Percentiles rank a stretch among this genome's conserved stretches.
Evolutionary conservation across 2,329 filamentous ascomycete species (phyloP).

Genomic region (Ophiocordyceps camponoti-rufipedis): DNA sequence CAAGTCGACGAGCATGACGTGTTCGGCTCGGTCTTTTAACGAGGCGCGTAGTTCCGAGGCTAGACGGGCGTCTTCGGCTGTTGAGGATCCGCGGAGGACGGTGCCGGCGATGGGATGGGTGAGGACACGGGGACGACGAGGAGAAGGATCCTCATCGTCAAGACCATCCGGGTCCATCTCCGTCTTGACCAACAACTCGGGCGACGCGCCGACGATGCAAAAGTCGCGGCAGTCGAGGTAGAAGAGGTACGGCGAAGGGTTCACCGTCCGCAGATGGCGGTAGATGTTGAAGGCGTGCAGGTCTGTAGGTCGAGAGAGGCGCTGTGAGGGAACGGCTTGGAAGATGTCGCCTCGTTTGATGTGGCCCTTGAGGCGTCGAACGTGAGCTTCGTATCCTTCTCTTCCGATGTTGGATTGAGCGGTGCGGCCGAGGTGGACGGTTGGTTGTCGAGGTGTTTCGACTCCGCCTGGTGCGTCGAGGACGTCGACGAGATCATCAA

Average conservation of each 20-base stretch:
- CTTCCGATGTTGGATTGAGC: conserved; percentile 87
- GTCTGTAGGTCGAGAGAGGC: conserved; percentile 73
- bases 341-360: conserved; percentile 90
- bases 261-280: conserved; percentile 87
- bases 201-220: conserved; percentile 87
- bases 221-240: conserved; percentile 85
- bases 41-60: conserved; percentile 61
- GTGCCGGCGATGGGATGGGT: conserved; percentile 96
- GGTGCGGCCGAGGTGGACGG: conserved; percentile 54
- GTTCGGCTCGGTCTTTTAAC: conserved; percentile 82
- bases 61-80: conserved; percentile 64
- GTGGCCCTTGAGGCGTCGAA: conserved; percentile 71
- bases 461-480: conserved; percentile 58
- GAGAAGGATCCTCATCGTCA: too few relatives aligned
- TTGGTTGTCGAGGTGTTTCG: conserved; percentile 54
- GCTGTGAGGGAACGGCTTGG: conserved; percentile 88
- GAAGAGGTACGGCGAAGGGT: conserved; percentile 94
- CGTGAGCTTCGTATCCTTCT: conserved; percentile 78
- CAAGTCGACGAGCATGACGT: conserved; percentile 95
- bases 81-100: conserved; percentile 65
- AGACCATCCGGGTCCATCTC: conserved; percentile 25
- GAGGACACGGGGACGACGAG: conserved; percentile 42
- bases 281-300: conserved; percentile 98
- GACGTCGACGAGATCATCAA: conserved; percentile 50
- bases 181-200: conserved; percentile 84